Conservation (phyloP, 2,329 filamentous ascomycete species). For the Talaromyces sp. region DNA sequence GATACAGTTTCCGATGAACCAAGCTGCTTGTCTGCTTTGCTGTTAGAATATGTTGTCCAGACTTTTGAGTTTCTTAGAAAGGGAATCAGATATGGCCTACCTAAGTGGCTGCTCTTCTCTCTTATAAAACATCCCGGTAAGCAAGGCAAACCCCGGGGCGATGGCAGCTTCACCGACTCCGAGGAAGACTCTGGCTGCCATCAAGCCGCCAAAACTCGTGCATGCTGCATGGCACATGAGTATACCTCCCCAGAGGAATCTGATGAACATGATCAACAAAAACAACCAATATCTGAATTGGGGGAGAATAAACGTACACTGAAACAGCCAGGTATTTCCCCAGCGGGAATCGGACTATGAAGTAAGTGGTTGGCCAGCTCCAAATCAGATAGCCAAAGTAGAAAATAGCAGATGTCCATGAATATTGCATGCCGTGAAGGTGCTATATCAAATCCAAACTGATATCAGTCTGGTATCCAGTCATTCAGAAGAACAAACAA, state of each 20-base stretch:
- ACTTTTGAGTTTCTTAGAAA: not conserved
- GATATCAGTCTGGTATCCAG: not conserved
- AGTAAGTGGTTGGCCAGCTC: not conserved
- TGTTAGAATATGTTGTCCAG: not conserved
- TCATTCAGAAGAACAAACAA: not conserved
- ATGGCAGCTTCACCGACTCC: conserved; percentile 51
- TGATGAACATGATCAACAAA: not conserved
- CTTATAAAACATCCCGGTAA: conserved; percentile 44
- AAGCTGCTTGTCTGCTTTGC: not conserved
- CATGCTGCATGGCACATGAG: conserved; percentile 46
- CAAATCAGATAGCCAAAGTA: conserved; percentile 12
- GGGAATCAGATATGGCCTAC: not conserved
- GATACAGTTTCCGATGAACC: conserved; percentile 7
- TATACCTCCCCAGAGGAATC: conserved; percentile 41
- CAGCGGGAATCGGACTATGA: conserved; percentile 6
- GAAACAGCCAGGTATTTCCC: conserved; percentile 7
- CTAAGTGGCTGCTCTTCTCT: conserved; percentile 48
- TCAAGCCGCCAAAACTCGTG: conserved; percentile 43
- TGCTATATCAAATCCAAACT: not conserved
- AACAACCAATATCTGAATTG: not conserved
- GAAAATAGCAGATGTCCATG: conserved; percentile 6
- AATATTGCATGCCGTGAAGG: conserved; percentile 7
- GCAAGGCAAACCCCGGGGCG: conserved; percentile 40
- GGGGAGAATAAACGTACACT: not conserved
- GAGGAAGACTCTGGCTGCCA: conserved; percentile 49